These are phyloP conservation scores for Trametes gibbosa DNA, from an alignment of 768 basidiomycete species.

Conservation along the genomic window DNA sequence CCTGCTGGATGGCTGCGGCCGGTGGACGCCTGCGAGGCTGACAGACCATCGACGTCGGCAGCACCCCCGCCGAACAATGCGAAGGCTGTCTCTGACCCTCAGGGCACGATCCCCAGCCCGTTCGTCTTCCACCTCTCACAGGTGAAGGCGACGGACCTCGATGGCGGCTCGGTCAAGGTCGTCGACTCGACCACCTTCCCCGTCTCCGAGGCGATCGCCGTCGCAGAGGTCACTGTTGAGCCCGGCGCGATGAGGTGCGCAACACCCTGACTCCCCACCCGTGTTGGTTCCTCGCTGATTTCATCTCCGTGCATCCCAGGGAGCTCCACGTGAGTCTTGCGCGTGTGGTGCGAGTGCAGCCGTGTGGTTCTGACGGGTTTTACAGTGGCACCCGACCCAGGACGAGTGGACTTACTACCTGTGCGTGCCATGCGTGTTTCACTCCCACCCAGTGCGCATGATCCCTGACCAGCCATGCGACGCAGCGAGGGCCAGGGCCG, in stretches of 20 bases:
- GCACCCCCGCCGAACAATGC: conserved; percentile 25
- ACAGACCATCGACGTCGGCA: neutral
- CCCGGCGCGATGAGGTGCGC: conserved; percentile 58
- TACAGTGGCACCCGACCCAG: conserved; percentile 51
- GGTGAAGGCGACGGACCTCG: conserved; percentile 38
- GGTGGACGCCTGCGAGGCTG: neutral
- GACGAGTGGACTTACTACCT: conserved; percentile 45
- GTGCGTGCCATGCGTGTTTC: neutral
- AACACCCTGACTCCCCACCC: neutral
- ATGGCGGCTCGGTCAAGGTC: conserved; percentile 59
- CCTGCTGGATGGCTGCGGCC: neutral
- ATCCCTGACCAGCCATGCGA: neutral
- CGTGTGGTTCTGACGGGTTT: neutral
- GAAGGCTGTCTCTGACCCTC: conserved; percentile 44
- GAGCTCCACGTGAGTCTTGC: conserved; percentile 44
- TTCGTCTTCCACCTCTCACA: conserved; percentile 56
- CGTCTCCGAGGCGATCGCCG: conserved; percentile 50
- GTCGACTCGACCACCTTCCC: conserved; percentile 55
- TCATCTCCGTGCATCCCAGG: conserved; percentile 21
- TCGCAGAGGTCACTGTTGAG: conserved; percentile 56
- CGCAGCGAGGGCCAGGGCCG: conserved; percentile 40
- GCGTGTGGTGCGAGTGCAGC: neutral
- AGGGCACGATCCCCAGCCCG: conserved; percentile 47
- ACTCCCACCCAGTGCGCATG: neutral
- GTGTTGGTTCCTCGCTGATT: neutral